Conservation (phyloP, 1,139 yeast genomes). For the Hyphopichia burtonii region DNA sequence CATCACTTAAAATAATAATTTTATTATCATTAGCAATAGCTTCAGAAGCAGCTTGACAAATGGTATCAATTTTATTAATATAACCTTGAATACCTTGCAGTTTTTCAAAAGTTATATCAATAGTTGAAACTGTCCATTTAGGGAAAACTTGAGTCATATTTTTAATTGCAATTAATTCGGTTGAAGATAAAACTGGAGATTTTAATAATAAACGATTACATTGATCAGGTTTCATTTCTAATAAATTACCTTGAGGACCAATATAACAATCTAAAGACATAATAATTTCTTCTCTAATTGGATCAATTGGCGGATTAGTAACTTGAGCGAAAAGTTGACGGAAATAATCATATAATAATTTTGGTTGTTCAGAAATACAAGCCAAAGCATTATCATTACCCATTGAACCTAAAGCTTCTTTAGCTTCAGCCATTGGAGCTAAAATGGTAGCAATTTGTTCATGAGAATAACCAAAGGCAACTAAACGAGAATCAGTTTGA, state of each 20-base stretch:
- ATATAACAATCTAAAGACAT: conserved; percentile 96
- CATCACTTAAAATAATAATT: conserved; percentile 75
- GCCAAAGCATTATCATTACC: conserved; percentile 98
- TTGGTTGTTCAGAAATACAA: conserved; percentile 91
- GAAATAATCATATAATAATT: conserved; percentile 87
- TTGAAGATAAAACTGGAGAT: conserved; percentile 76
- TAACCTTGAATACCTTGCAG: conserved; percentile 84
- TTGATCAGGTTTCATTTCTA: conserved; percentile 90
- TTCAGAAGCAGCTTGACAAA: conserved; percentile 83
- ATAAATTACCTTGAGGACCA: conserved; percentile 95
- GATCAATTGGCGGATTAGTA: conserved; percentile 98
- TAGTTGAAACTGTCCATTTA: conserved; percentile 75
- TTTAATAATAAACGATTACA: conserved; percentile 82
- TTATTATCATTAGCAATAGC: conserved; percentile 78
- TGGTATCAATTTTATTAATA: conserved; percentile 77
- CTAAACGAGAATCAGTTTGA: conserved; percentile 78
- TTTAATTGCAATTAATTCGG: conserved; percentile 72
- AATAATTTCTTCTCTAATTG: conserved; percentile 93
- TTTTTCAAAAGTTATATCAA: conserved; percentile 89
- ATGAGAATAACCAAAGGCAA: conserved; percentile 88
- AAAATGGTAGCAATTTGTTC: conserved; percentile 83
- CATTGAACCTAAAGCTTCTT: conserved; percentile 97
- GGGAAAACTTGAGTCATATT: conserved; percentile 77
- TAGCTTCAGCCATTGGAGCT: conserved; percentile 96
- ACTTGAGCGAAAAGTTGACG: conserved; percentile 97